phyloP scores from a whole-genome alignment of 192 early-diverging fungal genomes.

The Umbelopsis sp. region DNA sequence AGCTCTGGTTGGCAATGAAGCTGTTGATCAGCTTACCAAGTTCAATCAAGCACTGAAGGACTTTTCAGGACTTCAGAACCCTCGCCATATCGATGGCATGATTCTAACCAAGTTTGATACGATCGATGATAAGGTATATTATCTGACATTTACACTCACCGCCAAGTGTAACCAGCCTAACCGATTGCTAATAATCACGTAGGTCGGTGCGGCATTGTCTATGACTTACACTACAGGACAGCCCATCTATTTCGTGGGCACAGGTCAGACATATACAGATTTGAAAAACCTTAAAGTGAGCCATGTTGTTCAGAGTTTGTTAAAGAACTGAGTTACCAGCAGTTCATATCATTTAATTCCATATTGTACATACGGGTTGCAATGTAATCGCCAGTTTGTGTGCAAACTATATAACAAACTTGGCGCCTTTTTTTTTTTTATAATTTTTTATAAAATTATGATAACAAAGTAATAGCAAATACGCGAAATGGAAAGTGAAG shows the following conservation, averaged over 20 bases:
- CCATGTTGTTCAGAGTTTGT: constrained; percentile 70
- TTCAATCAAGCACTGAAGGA: constrained; percentile 94
- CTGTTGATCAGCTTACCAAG: constrained; percentile 94
- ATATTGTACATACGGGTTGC: constrained; percentile 15
- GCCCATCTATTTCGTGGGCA: constrained; percentile 96
- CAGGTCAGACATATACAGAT: constrained; percentile 97
- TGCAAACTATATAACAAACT: constrained; percentile 7
- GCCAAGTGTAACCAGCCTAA: neutral
- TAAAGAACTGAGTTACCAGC: constrained; percentile 47
- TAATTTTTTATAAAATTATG: neutral
- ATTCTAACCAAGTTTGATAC: constrained; percentile 97
- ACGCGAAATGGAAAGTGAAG: neutral
- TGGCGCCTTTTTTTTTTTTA: neutral
- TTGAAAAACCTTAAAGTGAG: constrained; percentile 83
- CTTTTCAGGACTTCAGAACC: constrained; percentile 77
- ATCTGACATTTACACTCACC: neutral
- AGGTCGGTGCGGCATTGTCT: constrained; percentile 91
- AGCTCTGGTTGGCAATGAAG: constrained; percentile 95
- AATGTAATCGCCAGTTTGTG: constrained; percentile 2
- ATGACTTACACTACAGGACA: constrained; percentile 97
- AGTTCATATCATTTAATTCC: constrained; percentile 14
- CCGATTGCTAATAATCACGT: neutral
- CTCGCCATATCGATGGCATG: constrained; percentile 94
- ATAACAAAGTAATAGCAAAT: neutral
- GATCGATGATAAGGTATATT: constrained; percentile 83